These are phyloP conservation scores for Leptographium galeiforme DNA, from an alignment of 2,329 filamentous ascomycete genomes.

Conservation along the genomic window DNA sequence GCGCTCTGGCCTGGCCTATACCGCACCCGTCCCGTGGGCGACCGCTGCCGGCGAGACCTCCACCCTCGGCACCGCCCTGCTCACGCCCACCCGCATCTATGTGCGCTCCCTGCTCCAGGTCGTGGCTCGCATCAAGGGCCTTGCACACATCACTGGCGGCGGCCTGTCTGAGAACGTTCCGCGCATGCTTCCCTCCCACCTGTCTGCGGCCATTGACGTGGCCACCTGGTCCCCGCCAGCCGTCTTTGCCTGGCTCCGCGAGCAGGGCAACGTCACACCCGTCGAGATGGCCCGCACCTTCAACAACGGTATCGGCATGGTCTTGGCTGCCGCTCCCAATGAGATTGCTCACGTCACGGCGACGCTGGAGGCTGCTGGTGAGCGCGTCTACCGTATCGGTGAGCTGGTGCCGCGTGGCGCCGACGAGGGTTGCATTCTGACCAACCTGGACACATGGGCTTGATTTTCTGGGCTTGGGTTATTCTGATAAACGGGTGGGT, in stretches of 20 bases:
- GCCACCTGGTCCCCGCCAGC: conserved; percentile 59
- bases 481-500: not conserved
- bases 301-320: conserved; percentile 94
- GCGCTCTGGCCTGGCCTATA: conserved; percentile 56
- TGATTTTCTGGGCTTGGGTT: not conserved
- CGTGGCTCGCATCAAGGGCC: conserved; percentile 64
- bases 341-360: conserved; percentile 47
- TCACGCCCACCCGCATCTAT: conserved; percentile 89
- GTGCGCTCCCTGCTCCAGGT: conserved; percentile 63
- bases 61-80: conserved; percentile 60
- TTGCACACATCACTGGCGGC: conserved; percentile 94
- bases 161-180: conserved; percentile 90
- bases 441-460: conserved; percentile 36
- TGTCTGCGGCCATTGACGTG: conserved; percentile 73
- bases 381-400: conserved; percentile 68
- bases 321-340: conserved; percentile 70
- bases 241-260: conserved; percentile 81
- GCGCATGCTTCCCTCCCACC: conserved; percentile 68
- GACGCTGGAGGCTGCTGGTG: conserved; percentile 52
- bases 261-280: conserved; percentile 53
- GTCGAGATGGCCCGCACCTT: conserved; percentile 83
- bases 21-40: conserved; percentile 59
- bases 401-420: conserved; percentile 41
- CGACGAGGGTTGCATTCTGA: conserved; percentile 49
- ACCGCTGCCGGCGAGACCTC: conserved; percentile 19